Percentiles rank a stretch among this genome's conserved stretches.
phyloP scores from a whole-genome alignment of 139 green algal species.

The Chlorella sp. region DNA sequence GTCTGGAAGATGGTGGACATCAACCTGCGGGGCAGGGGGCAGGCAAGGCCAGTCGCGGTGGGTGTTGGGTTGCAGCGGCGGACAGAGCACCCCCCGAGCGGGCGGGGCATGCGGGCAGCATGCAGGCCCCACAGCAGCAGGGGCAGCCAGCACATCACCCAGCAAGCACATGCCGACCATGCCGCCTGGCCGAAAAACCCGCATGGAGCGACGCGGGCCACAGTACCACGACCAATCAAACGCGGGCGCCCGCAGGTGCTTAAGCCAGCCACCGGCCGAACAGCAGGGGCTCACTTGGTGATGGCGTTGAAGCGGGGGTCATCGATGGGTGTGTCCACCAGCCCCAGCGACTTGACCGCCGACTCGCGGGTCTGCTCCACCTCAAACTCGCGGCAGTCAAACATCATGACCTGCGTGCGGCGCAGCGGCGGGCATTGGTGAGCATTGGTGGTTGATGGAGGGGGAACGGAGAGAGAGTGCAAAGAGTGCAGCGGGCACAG shows the following conservation, averaged over 20 bases:
- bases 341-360: neutral
- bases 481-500: neutral
- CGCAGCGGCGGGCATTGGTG: neutral
- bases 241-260: neutral
- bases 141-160: neutral
- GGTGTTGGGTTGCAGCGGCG: too few species aligned
- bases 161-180: too few species aligned
- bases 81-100: neutral
- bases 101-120: neutral
- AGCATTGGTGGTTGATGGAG: neutral
- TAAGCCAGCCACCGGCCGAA: neutral
- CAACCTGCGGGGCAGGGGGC: neutral
- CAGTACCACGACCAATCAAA: too few species aligned
- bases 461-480: neutral
- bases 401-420: neutral
- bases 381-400: neutral
- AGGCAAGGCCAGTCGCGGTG: neutral
- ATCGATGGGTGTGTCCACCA: conserved; percentile 18
- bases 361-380: neutral
- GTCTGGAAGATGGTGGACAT: conserved; percentile 41
- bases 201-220: too few species aligned
- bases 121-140: neutral
- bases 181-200: too few species aligned
- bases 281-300: conserved; percentile 36
- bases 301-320: conserved; percentile 35